phyloP scores from a whole-genome alignment of 805 yeast species.

The Candida ascalaphidarum region DNA sequence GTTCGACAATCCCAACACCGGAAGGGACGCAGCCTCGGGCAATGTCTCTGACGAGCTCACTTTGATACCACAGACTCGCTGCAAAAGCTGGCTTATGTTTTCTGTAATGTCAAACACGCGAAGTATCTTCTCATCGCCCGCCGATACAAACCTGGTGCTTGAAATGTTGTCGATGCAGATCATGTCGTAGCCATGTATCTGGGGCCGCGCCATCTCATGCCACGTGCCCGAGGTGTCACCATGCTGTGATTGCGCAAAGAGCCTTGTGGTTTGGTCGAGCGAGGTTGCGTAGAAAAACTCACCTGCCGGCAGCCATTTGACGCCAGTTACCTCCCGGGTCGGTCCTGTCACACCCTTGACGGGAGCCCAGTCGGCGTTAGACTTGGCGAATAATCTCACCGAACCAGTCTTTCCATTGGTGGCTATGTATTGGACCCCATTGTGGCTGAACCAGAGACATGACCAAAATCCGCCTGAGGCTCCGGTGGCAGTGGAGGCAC shows the following conservation, averaged over 20 bases:
- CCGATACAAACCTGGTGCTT: constrained; percentile 68
- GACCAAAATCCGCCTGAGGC: constrained; percentile 67
- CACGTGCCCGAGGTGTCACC: constrained; percentile 37
- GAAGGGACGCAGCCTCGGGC: constrained; percentile 84
- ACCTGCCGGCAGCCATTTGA: constrained; percentile 66
- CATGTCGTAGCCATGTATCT: constrained; percentile 98
- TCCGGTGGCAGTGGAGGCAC: constrained; percentile 98
- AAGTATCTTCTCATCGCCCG: constrained; percentile 91
- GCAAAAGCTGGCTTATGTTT: constrained; percentile 58
- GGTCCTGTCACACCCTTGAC: constrained; percentile 68
- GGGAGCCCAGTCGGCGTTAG: constrained; percentile 34
- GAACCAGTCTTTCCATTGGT: constrained; percentile 93
- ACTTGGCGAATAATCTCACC: constrained; percentile 66
- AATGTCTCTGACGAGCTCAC: constrained; percentile 20
- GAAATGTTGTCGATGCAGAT: constrained; percentile 60
- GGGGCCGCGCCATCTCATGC: constrained; percentile 95
- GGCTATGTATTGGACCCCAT: constrained; percentile 38
- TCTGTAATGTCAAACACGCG: constrained; percentile 86
- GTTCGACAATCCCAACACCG: constrained; percentile 89
- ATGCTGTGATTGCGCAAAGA: constrained; percentile 57
- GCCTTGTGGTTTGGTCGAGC: constrained; percentile 86
- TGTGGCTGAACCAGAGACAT: constrained; percentile 53
- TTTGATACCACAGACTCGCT: constrained; percentile 41
- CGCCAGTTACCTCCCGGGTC: constrained; percentile 62
- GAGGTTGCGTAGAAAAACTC: constrained; percentile 70